Base-by-base conservation (phyloP, 2,329 filamentous ascomycete genomes). In the Grosmannia clavigera region DNA sequence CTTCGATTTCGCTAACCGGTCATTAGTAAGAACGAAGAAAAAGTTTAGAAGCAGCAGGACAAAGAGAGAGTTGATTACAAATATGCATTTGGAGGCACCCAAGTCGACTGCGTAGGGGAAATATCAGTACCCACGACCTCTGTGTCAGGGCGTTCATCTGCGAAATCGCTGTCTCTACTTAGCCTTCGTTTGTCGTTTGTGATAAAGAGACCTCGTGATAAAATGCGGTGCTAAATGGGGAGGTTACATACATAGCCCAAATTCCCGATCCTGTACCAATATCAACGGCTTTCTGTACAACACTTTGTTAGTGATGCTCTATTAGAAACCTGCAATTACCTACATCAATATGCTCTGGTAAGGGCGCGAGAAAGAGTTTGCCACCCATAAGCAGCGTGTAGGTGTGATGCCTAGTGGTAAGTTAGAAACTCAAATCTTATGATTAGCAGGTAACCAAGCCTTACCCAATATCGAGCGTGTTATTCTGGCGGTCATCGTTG, bases 121-220 rank as follows among this genome's bases (percentile, higher is more conserved):
- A 77, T 69, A 61, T 77, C 75, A 25, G 72, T 75, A 52, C 74
- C 74, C 53, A 68, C 73, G 58, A 76, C 75, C 43, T 63, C 72
- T 63, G 67, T 73, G 63, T 71, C 67, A 40, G 78, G 77, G 46
- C 75, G 75, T 6, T 72, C 33, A 25, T 61, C 60, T 16, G 46
- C 60, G 55, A 59, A 61, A 38, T 61, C 81, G 62, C 83, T 83
- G 58, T 48, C 19, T 29, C 7, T 19, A 25, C 33, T 57, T 25
- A 25, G 53, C 10, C 31, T 2, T 25, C 3, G 10, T 35, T 35
- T 31, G 22, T 22, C 22, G 22, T 22, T 22, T 22, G 22, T 22
- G 22, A 22, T 22, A 22, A 22, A 22, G 22, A 22, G 22, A 22
- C 22, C 22, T 22, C 22, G 7, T 31, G 7, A 31, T 31, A 31